Evolutionary conservation across 2,329 filamentous ascomycete species (phyloP).

Genomic region (Trichoderma asperellum): DNA sequence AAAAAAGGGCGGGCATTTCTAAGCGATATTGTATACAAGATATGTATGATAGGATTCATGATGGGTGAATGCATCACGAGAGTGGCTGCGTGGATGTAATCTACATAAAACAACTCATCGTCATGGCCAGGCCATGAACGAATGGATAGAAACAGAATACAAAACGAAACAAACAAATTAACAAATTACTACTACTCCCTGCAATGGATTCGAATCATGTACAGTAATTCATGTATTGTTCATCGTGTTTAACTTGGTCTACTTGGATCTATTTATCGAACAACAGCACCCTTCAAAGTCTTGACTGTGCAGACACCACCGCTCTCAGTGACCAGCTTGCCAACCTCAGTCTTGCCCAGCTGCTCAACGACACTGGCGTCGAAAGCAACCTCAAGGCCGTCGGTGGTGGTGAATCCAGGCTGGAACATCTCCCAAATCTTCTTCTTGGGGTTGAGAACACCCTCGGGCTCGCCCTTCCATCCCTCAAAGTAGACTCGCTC

Average conservation of each 20-base stretch:
- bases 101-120: neutral
- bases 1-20: conserved; percentile 1
- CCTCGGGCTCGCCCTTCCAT: conserved; percentile 91
- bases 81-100: neutral
- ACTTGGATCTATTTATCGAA: conserved; percentile 63
- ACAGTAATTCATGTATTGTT: neutral
- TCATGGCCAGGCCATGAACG: neutral
- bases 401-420: conserved; percentile 91
- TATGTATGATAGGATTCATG: conserved; percentile 19
- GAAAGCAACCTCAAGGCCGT: conserved; percentile 80
- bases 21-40: conserved; percentile 23
- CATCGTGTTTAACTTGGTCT: neutral
- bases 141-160: neutral
- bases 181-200: neutral
- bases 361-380: conserved; percentile 77
- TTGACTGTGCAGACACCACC: conserved; percentile 84
- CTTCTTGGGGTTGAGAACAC: conserved; percentile 97
- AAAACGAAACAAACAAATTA: neutral
- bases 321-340: conserved; percentile 73
- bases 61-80: neutral
- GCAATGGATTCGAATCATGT: neutral
- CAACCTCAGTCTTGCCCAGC: conserved; percentile 69
- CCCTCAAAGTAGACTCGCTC: conserved; percentile 93
- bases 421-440: conserved; percentile 98
- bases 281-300: conserved; percentile 76